Base-by-base conservation (phyloP, 139 green algal species). In the Chlamydomonas incerta region DNA sequence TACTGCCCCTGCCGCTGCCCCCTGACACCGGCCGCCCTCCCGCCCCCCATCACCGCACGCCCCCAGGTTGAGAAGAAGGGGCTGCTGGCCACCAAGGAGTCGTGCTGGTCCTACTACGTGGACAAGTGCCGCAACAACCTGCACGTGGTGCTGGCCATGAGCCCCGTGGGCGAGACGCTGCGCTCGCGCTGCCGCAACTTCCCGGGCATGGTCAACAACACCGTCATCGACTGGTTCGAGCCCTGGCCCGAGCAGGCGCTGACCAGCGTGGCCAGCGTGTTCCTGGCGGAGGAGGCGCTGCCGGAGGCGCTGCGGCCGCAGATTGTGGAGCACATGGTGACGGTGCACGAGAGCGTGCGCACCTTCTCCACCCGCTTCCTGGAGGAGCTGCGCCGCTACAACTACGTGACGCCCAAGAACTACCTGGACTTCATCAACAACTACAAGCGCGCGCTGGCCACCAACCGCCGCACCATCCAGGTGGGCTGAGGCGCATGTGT, bases 371-470 rank as follows among this genome's bases (percentile, higher is more conserved):
- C 74, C 5, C 80, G 89, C 66, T 98, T 95, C 86, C 87, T 91
- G 62, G 92, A 95, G 88, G 85, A 96, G 90, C 92, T 97, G 60
- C 88, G 95, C 3, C 92, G 96, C 77, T 70, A 95, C 90, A 97
- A 98, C 90, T 98, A 98, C 85, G 96, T 98, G 68, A 98, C 96
- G n/a, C 96, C 96, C 77, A 98, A 98, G 94, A 98, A 97, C 90
- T 98, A 98, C 93, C 90, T 98, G 14, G 96, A 98, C 90, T 98
- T 96, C 88, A 96, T 98, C 72, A 86, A 87, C 74, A 97, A 94
- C 87, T 98, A 98, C 90, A 95, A 93, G 87, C 89, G 81, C 58
- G 71, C 74, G 14, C 89, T 98, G 81, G 75, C 55, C 24, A 66
- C 80, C 74, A 93, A 95, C 79, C 90, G 92, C 58, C 79, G 76